Base-by-base conservation (phyloP, 2,329 filamentous ascomycete species). In the Pseudocercospora cruenta region DNA sequence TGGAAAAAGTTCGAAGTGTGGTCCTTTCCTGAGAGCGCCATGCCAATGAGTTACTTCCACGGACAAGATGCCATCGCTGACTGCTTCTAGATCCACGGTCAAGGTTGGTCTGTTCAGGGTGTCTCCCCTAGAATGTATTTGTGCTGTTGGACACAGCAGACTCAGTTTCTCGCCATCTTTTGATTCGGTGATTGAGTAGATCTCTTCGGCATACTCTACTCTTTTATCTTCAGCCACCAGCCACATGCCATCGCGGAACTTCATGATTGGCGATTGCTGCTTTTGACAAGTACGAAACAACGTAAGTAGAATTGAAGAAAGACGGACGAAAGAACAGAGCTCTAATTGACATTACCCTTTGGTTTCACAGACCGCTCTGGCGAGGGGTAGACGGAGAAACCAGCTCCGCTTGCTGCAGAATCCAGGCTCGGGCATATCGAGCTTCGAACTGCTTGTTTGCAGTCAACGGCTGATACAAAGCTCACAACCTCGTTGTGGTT, bases 201-300 rank as follows among this genome's bases (percentile, higher is more conserved):
- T 81, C 67, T 90, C 87, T 77, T 90, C 88, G 36, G 88, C 89
- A 71, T 90, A 90, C 73, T 90, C 86, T 26, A 88, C 82, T 58
- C 82, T 81, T 74, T 88, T 83, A 67, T 84, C 85, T 76, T 88
- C 85, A 64, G 85, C 87, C 49, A 84, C 82, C 58, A 90, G 80
- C 89, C 89, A 91, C 88, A 90, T 88, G 70, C 81, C 82, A 26
- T 51, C 47, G 47, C 47, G 47, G 6, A 51, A 51, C 22, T 51
- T 51, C 47, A 51, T 51, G 14, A 24, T 51, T 16, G 47, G 47
- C n/a, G 45, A 49, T 19, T 6, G 33, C 33, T 36, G 33, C 9
- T 36, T 3, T 4, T 36, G 33, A 36, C 33, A 5, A 36, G 33
- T 16, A 16, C 3, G 33, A 16, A 16, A 36, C 12, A 36, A 36